Percentiles rank a stretch among this genome's conserved stretches.
phyloP scores from a whole-genome alignment of 75 land plant genomes.

The Cupressus sempervirens region DNA sequence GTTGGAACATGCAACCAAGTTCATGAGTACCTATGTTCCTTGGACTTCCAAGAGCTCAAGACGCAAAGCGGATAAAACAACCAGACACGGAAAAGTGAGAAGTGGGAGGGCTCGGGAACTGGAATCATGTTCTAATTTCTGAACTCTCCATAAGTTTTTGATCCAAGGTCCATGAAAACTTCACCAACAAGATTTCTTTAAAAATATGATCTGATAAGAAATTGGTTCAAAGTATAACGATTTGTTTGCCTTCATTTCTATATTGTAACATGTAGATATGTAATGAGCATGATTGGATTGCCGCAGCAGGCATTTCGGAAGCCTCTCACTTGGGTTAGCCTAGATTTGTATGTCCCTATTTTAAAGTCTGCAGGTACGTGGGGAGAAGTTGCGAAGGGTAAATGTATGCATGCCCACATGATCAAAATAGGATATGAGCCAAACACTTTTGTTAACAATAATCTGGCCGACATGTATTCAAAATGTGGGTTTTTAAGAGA shows the following conservation, averaged over 20 bases:
- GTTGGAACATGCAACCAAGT: too few relatives aligned
- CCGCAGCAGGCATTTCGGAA: not conserved
- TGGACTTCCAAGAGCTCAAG: too few relatives aligned
- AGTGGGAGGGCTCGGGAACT: too few relatives aligned
- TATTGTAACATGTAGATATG: not conserved
- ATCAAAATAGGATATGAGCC: not conserved
- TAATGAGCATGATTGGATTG: not conserved
- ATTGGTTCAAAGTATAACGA: not conserved
- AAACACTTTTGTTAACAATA: not conserved
- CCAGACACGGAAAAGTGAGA: too few relatives aligned
- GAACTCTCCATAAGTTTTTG: too few relatives aligned
- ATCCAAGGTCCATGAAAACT: too few relatives aligned
- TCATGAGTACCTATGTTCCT: too few relatives aligned
- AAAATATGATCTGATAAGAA: too few relatives aligned
- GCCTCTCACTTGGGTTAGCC: not conserved
- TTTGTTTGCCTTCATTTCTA: not conserved
- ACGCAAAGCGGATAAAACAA: too few relatives aligned
- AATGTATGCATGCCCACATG: not conserved
- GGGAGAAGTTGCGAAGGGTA: not conserved
- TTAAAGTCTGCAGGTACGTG: not conserved
- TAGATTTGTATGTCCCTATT: not conserved
- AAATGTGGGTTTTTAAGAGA: constrained; percentile 52
- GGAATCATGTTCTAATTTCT: too few relatives aligned
- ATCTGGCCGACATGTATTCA: constrained; percentile 56
- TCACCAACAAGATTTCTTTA: too few relatives aligned